These are phyloP conservation scores for Takashimella tepidaria DNA, from an alignment of 1,284 basidiomycete species.

Conservation along the genomic window DNA sequence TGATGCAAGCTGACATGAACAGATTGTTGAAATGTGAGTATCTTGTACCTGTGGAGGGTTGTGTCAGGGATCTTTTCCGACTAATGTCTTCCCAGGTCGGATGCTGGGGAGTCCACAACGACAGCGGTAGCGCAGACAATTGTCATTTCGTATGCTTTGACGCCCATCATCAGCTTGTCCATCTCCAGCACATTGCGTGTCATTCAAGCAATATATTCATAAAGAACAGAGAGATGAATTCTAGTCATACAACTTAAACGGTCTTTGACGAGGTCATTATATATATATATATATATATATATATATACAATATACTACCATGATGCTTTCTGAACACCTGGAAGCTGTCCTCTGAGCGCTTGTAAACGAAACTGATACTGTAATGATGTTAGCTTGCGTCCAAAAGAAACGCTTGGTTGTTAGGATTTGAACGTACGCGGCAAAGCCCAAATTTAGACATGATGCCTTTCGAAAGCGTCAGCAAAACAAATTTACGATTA, in stretches of 20 bases:
- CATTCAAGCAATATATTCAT: slow-evolving; percentile 15
- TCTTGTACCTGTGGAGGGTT: no score
- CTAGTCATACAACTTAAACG: slow-evolving; percentile 14
- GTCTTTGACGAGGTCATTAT: no score
- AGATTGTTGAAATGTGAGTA: slow-evolving; percentile 13
- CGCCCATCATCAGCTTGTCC: slow-evolving; percentile 30
- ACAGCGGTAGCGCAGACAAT: slow-evolving; percentile 36
- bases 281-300: no score
- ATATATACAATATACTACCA: slow-evolving; percentile 63
- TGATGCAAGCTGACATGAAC: slow-evolving; percentile 6
- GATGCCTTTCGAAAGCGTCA: slow-evolving; percentile 50
- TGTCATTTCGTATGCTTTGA: slow-evolving; percentile 29
- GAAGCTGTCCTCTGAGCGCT: slow-evolving; percentile 69
- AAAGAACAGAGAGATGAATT: background rate
- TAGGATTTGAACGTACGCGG: slow-evolving; percentile 57
- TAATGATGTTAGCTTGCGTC: no score
- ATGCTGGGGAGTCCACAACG: slow-evolving; percentile 27
- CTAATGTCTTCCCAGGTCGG: slow-evolving; percentile 14
- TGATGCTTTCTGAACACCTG: slow-evolving; percentile 81
- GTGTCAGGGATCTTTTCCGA: no score
- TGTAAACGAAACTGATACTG: slow-evolving; percentile 86
- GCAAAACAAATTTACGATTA: background rate
- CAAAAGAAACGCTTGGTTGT: no score
- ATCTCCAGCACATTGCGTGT: slow-evolving; percentile 27
- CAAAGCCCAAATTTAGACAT: slow-evolving; percentile 84